Evolutionary conservation across 2,329 filamentous ascomycete species (phyloP), one percentile per base, ranked within the genome.

Genomic region (Talaromyces albobiverticillius): DNA sequence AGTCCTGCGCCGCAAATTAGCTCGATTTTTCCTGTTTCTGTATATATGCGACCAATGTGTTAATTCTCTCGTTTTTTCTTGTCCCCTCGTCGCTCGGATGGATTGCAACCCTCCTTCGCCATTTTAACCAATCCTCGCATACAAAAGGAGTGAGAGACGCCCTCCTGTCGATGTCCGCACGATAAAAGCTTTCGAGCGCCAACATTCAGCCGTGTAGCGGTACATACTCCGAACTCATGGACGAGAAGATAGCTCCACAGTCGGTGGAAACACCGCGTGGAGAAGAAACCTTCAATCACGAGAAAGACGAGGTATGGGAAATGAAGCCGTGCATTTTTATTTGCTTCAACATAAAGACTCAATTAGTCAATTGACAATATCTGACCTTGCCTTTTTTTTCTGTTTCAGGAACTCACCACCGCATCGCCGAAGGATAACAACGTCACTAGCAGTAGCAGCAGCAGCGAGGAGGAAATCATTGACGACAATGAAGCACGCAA

Each of bases 401-500:
- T 40, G 9, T n/a, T 41, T 7, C 41, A 50, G 47, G 22, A 8
- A 38, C 16, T n/a, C n/a, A 10, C 34, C 4, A 14, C 14, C 13
- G 22, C 16, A 51, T 9, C 9, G 16, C 4, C 25, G 26, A 45
- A 45, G 23, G 36, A 42, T 18, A 29, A 55, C 16, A 14, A 18
- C 32, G 18, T 25, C 40, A 31, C 38, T 22, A 34, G 20, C 18
- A 29, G 29, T 8, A 42, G 16, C 22, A 23, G 22, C 20, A 4
- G 48, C 40, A 60, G 61, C 36, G 57, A 62, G 5, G 52, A 59
- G 20, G 58, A 48, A 40, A 55, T 70, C 29, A 62, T 71, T 18
- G 61, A 60, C 32, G 69, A 71, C 53, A 54, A 59, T 18, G 67
- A 69, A 59, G 69, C 67, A 23, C 61, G 65, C 20, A 55, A 65